Conservation (phyloP, 2,329 filamentous ascomycete species). For the Thyridium curvatum region DNA sequence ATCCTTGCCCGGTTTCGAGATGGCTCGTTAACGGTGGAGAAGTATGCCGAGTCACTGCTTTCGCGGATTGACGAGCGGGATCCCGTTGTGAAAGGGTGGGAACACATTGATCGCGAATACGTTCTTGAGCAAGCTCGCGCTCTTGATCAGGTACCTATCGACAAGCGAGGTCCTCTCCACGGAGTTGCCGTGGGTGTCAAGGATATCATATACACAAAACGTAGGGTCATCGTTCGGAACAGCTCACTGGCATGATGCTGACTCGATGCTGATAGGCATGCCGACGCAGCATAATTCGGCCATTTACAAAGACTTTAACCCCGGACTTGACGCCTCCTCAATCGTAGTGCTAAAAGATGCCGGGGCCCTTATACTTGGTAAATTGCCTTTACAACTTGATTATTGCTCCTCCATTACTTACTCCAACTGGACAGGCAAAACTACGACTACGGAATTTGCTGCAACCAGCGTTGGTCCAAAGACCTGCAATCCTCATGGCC, state of each 20-base stretch:
- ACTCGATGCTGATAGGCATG: conserved; percentile 38
- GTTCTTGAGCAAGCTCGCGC: conserved; percentile 41
- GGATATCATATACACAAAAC: conserved; percentile 52
- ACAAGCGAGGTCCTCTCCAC: conserved; percentile 47
- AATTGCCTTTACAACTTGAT: no score
- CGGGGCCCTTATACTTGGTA: conserved; percentile 49
- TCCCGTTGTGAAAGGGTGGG: conserved; percentile 42
- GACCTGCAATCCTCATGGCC: conserved; percentile 51
- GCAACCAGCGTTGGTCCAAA: conserved; percentile 44
- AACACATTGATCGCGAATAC: conserved; percentile 34
- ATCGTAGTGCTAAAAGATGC: conserved; percentile 45
- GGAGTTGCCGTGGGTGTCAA: conserved; percentile 54
- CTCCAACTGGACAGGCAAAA: conserved; percentile 41
- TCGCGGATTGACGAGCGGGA: conserved; percentile 36
- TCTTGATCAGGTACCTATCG: conserved; percentile 41
- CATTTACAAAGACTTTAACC: conserved; percentile 40
- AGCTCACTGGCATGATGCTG: no score
- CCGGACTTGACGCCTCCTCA: conserved; percentile 43
- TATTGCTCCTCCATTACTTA: no score
- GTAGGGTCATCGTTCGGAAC: conserved; percentile 15
- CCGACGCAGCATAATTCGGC: conserved; percentile 50
- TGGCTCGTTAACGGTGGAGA: conserved; percentile 38
- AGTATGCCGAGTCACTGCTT: conserved; percentile 41
- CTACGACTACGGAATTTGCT: conserved; percentile 60
- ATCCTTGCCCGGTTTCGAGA: conserved; percentile 27